phyloP scores from a whole-genome alignment of 371 early-diverging fungal species.

The Actinomortierella ambigua region DNA sequence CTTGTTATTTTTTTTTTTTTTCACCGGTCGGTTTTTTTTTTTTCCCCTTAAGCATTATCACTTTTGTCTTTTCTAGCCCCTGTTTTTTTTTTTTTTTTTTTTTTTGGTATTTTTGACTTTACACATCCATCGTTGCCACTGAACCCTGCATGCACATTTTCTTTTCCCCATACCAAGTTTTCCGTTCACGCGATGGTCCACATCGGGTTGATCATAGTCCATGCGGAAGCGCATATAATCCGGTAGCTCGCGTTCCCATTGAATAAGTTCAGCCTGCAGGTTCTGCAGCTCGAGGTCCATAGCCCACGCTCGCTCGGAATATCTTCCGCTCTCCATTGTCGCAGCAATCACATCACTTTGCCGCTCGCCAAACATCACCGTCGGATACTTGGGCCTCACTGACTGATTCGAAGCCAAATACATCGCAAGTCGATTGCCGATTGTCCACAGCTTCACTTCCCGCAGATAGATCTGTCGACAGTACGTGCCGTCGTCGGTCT shows the following conservation, averaged over 20 bases:
- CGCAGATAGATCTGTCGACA: constrained; percentile 29
- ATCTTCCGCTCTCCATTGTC: constrained; percentile 20
- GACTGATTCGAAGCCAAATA: constrained; percentile 11
- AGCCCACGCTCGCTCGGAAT: constrained; percentile 33
- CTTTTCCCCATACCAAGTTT: constrained; percentile 25
- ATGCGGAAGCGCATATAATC: constrained; percentile 20
- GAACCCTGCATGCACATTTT: too few relatives aligned
- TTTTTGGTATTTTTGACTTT: too few relatives aligned
- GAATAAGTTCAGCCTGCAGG: constrained; percentile 33
- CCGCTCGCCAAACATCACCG: too few relatives aligned
- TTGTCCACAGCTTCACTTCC: constrained; percentile 35
- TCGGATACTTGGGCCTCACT: background rate
- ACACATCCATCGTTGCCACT: too few relatives aligned
- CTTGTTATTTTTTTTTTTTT: too few relatives aligned
- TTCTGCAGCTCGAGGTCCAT: constrained; percentile 34
- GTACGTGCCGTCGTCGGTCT: constrained; percentile 34
- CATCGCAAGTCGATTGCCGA: constrained; percentile 29
- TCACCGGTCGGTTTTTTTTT: too few relatives aligned
- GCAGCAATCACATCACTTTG: background rate
- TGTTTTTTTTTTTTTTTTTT: background rate
- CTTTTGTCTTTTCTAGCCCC: background rate
- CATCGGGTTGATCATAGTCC: constrained; percentile 21
- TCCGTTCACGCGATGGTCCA: constrained; percentile 43
- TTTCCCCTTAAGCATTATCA: too few relatives aligned
- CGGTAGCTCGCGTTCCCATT: constrained; percentile 26